Percentiles rank a stretch among this genome's conserved stretches.
Evolutionary conservation across 2,329 filamentous ascomycete genomes (phyloP).

Genomic region (Talaromyces islandicus): DNA sequence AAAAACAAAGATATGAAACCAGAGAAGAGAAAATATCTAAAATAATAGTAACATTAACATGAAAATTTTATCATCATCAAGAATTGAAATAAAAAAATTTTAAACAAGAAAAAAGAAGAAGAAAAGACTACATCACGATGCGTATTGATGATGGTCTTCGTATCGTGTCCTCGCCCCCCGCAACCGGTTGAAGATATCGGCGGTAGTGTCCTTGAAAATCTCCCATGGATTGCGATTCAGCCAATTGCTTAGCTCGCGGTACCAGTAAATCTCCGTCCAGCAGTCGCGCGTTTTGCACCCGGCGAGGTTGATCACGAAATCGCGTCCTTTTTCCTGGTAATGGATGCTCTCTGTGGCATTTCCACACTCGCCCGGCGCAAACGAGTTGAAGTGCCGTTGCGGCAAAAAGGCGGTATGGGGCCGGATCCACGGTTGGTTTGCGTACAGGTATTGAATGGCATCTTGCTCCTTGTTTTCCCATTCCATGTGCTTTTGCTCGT

Average conservation of each 20-base stretch:
- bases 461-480: constrained; percentile 99
- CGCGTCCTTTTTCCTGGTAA: constrained; percentile 76
- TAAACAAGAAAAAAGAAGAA: constrained; percentile 6
- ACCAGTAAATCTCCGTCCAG: constrained; percentile 97
- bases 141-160: constrained; percentile 12
- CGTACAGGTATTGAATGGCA: constrained; percentile 86
- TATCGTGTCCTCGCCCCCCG: constrained; percentile 5
- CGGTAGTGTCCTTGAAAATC: constrained; percentile 38
- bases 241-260: constrained; percentile 82
- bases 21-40: neutral
- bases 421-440: constrained; percentile 85
- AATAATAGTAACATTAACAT: constrained; percentile 1
- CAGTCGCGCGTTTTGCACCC: constrained; percentile 95
- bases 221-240: constrained; percentile 83
- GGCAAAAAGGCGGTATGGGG: constrained; percentile 82
- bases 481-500: constrained; percentile 97
- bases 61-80: neutral
- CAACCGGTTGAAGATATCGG: constrained; percentile 15
- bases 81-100: constrained; percentile 5
- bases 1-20: neutral
- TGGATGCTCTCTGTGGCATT: constrained; percentile 62
- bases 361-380: constrained; percentile 82
- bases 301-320: constrained; percentile 98
- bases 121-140: neutral
- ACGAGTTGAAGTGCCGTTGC: constrained; percentile 90